These are phyloP conservation scores for Teunomyces stri DNA, from an alignment of 805 yeast genomes.

Conservation along the genomic window DNA sequence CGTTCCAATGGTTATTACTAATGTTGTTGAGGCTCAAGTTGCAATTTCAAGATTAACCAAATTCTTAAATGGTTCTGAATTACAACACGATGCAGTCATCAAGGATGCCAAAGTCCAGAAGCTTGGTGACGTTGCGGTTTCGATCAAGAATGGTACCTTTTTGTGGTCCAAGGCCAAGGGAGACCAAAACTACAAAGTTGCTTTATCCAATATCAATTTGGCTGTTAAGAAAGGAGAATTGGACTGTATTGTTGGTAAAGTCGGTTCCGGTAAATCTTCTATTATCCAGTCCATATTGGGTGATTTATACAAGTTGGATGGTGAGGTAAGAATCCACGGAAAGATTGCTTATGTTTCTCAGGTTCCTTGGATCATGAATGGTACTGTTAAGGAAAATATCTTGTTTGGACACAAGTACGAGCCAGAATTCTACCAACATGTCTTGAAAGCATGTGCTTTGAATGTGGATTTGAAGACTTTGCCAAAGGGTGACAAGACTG, in stretches of 20 bases:
- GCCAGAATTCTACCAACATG: constrained; percentile 72
- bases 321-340: constrained; percentile 72
- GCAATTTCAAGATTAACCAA: constrained; percentile 71
- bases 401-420: constrained; percentile 86
- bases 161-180: constrained; percentile 74
- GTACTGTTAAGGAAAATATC: constrained; percentile 86
- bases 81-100: constrained; percentile 76
- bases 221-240: constrained; percentile 71
- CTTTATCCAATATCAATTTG: constrained; percentile 61
- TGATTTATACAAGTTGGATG: constrained; percentile 73
- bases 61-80: constrained; percentile 72
- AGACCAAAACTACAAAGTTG: constrained; percentile 55
- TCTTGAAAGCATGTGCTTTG: constrained; percentile 87
- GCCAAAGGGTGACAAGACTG: constrained; percentile 87
- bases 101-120: constrained; percentile 47
- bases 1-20: constrained; percentile 85
- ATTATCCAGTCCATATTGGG: constrained; percentile 78
- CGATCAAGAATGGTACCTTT: constrained; percentile 65
- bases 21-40: constrained; percentile 85
- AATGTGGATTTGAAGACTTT: constrained; percentile 71
- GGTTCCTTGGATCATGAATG: constrained; percentile 97
- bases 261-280: constrained; percentile 89
- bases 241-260: constrained; percentile 83
- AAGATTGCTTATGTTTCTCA: constrained; percentile 87
- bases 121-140: constrained; percentile 66